phyloP scores from a whole-genome alignment of 2,329 filamentous ascomycete genomes.

The Knoxdaviesia capensis region DNA sequence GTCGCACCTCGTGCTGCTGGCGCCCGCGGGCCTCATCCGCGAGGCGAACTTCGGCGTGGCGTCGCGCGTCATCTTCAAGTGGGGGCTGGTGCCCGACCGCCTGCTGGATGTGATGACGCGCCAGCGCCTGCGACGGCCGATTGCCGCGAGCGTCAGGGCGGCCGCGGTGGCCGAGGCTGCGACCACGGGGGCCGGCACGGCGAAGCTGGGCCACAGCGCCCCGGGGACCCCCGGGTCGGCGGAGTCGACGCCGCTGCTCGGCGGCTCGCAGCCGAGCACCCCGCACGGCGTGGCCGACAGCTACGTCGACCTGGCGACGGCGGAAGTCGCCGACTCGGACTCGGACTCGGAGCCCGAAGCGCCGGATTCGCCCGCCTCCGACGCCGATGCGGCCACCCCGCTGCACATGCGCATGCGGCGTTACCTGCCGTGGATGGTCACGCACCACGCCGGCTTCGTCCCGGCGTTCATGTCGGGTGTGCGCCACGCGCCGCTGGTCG shows the following conservation, averaged over 20 bases:
- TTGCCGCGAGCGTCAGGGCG: slow-evolving; percentile 17
- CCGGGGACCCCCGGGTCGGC: no score
- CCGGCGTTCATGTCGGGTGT: slow-evolving; percentile 38
- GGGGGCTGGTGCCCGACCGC: slow-evolving; percentile 30
- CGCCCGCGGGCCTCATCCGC: slow-evolving; percentile 56
- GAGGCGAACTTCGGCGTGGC: slow-evolving; percentile 27
- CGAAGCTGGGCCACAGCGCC: no score
- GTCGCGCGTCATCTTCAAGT: slow-evolving; percentile 31
- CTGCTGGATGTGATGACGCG: slow-evolving; percentile 27
- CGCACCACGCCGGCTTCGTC: slow-evolving; percentile 35
- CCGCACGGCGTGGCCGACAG: slow-evolving; percentile 10
- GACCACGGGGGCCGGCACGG: no score
- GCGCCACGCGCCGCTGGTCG: slow-evolving; percentile 29
- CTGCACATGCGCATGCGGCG: slow-evolving; percentile 26
- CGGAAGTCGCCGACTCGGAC: slow-evolving; percentile 17
- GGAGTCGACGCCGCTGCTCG: neutral
- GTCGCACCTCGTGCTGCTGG: slow-evolving; percentile 51
- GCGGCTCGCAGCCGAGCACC: slow-evolving; percentile 2
- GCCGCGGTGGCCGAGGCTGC: neutral
- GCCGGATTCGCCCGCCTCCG: slow-evolving; percentile 6
- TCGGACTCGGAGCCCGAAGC: no score
- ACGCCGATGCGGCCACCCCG: slow-evolving; percentile 8
- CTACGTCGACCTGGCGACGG: slow-evolving; percentile 17
- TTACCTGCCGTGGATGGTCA: slow-evolving; percentile 38
- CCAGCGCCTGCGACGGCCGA: slow-evolving; percentile 26